Evolutionary conservation across 495 filamentous ascomycete species (phyloP).

Genomic region (Viridothelium virens): DNA sequence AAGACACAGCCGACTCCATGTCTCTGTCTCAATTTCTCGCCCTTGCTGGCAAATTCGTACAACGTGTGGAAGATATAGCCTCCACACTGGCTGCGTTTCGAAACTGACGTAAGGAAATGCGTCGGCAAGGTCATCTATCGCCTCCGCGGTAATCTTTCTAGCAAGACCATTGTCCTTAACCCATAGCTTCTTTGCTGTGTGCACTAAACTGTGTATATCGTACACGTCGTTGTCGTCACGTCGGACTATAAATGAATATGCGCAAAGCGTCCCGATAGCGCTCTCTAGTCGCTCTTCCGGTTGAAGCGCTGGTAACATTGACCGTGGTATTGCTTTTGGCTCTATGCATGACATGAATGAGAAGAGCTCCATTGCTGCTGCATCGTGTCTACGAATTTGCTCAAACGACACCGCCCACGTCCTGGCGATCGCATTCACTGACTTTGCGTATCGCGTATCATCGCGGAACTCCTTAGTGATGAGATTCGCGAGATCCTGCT

Average conservation of each 20-base stretch:
- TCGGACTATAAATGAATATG: conserved; percentile 24
- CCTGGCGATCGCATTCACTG: conserved; percentile 25
- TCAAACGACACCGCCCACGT: conserved; percentile 26
- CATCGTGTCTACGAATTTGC: conserved; percentile 20
- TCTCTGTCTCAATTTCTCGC: conserved; percentile 4
- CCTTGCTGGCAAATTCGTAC: conserved; percentile 13
- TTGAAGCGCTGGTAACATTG: conserved; percentile 23
- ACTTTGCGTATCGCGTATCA: conserved; percentile 21
- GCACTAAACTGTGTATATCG: conserved; percentile 28
- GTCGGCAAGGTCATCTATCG: neutral
- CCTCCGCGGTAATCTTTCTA: neutral
- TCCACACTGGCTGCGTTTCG: neutral
- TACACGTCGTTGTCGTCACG: conserved; percentile 18
- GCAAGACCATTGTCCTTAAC: neutral
- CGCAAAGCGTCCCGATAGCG: conserved; percentile 26
- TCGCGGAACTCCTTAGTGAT: conserved; percentile 26
- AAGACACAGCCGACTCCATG: conserved; percentile 18
- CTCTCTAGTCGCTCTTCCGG: conserved; percentile 21
- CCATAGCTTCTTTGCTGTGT: conserved; percentile 34
- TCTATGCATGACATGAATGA: conserved; percentile 28
- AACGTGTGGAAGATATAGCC: conserved; percentile 31
- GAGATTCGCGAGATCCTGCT: conserved; percentile 22
- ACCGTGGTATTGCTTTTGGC: conserved; percentile 32
- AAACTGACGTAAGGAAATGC: neutral
- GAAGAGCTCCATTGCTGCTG: conserved; percentile 24